phyloP scores from a whole-genome alignment of 768 basidiomycete genomes.

The Leccinum olivaceopallidum region DNA sequence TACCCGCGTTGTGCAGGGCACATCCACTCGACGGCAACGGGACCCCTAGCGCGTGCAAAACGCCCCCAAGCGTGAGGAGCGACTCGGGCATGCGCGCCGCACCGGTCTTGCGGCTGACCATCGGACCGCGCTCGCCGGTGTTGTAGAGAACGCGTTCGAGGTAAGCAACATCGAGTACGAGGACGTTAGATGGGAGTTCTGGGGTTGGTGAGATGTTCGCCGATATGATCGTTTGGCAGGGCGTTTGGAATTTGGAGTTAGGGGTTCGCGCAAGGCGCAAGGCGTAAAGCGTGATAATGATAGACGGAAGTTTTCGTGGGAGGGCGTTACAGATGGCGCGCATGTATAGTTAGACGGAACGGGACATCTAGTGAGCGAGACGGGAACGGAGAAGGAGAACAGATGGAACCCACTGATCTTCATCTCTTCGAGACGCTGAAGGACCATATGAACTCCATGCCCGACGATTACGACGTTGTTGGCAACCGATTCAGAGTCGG shows the following conservation, averaged over 20 bases:
- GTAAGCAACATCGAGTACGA: conserved; percentile 62
- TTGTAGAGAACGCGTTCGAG: conserved; percentile 66
- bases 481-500: conserved; percentile 70
- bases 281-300: background rate
- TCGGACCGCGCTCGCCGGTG: conserved; percentile 54
- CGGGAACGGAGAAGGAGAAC: background rate
- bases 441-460: conserved; percentile 54
- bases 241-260: background rate
- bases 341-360: background rate
- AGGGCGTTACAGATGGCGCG: background rate
- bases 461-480: conserved; percentile 75
- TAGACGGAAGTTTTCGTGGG: background rate
- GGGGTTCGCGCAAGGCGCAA: background rate
- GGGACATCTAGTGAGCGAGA: background rate
- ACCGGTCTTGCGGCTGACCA: conserved; percentile 61
- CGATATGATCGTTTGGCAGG: background rate
- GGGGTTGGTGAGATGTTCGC: background rate
- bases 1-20: conserved; percentile 71
- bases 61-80: conserved; percentile 59
- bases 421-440: conserved; percentile 72
- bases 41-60: conserved; percentile 59
- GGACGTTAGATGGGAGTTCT: conserved; percentile 76
- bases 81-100: conserved; percentile 51
- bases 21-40: conserved; percentile 24
- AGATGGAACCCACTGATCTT: conserved; percentile 62